These are phyloP conservation scores for Beta macrorhiza DNA, from an alignment of 179 eudicot genomes.

Conservation along the genomic window DNA sequence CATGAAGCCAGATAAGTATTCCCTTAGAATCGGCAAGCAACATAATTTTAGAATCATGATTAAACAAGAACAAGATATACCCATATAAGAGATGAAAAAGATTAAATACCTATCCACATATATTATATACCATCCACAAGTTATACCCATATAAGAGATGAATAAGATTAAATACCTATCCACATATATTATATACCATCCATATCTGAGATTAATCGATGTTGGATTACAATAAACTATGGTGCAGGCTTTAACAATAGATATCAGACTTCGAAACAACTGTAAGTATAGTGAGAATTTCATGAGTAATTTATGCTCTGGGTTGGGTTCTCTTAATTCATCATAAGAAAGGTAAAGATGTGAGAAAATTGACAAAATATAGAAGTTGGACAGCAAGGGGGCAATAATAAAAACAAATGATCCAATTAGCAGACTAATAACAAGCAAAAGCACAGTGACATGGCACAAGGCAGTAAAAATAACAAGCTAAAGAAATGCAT, in stretches of 20 bases:
- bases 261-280: not conserved
- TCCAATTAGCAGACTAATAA: not conserved
- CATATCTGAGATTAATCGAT: too few species aligned
- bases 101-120: too few species aligned
- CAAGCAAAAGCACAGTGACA: not conserved
- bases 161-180: too few species aligned
- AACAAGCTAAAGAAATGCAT: not conserved
- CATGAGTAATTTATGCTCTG: not conserved
- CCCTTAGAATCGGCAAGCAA: not conserved
- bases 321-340: not conserved
- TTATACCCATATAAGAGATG: not conserved
- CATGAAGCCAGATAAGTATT: not conserved
- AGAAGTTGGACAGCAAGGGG: not conserved
- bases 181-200: too few species aligned
- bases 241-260: too few species aligned
- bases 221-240: too few species aligned
- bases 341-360: not conserved
- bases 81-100: not conserved
- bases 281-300: not conserved
- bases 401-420: not conserved
- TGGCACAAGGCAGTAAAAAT: not conserved
- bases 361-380: not conserved
- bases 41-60: not conserved
- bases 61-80: not conserved
- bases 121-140: not conserved